A percentile compares a stretch with the other conserved stretches of the same genome.
Conservation (phyloP, 208 protist species). For the Strigomonas galati region DNA sequence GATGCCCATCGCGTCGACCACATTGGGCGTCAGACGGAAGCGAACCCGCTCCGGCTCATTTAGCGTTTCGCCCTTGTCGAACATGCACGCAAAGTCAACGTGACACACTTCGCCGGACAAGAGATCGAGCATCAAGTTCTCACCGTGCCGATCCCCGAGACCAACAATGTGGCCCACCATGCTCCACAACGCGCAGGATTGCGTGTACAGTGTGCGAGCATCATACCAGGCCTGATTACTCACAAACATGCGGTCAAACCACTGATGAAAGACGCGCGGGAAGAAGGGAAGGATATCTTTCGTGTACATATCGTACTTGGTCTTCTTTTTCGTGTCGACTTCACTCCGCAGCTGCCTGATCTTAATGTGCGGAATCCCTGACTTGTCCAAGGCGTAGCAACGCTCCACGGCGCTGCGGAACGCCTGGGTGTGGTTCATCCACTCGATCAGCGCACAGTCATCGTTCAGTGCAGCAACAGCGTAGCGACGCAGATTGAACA, state of each 20-base stretch:
- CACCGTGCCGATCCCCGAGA: constrained; percentile 92
- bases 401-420: constrained; percentile 74
- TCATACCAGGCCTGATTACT: constrained; percentile 90
- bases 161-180: constrained; percentile 96
- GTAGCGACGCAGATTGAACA: constrained; percentile 86
- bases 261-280: constrained; percentile 91
- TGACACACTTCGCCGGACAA: constrained; percentile 87
- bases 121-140: constrained; percentile 95
- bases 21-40: constrained; percentile 96
- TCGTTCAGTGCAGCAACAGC: constrained; percentile 85
- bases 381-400: constrained; percentile 71
- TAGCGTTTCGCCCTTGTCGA: constrained; percentile 95
- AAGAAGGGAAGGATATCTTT: constrained; percentile 76
- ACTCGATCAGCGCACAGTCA: constrained; percentile 94
- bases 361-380: constrained; percentile 50
- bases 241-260: constrained; percentile 88
- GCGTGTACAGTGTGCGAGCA: constrained; percentile 81
- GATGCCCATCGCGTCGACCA: constrained; percentile 95
- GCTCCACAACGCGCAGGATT: constrained; percentile 92
- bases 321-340: constrained; percentile 56
- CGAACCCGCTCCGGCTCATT: constrained; percentile 94
- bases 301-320: constrained; percentile 62
- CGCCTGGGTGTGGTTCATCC: constrained; percentile 89
- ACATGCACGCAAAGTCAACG: constrained; percentile 96
- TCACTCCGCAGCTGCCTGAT: constrained; percentile 71